Conservation (phyloP, 805 yeast genomes). For the Phaffomyces opuntiae region DNA sequence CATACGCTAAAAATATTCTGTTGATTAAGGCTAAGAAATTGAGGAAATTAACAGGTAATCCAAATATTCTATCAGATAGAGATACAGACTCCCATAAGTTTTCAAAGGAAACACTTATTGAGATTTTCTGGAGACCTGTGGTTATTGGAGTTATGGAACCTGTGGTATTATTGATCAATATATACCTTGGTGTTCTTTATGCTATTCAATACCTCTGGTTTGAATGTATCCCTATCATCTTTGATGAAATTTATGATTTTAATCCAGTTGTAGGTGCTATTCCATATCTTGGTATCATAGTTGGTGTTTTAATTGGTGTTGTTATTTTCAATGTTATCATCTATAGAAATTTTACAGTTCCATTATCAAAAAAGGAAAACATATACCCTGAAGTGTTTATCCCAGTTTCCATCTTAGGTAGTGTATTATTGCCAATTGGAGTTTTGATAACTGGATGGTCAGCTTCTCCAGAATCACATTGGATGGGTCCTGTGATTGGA, state of each 20-base stretch:
- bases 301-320: conserved; percentile 39
- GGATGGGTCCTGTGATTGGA: conserved; percentile 45
- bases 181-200: conserved; percentile 46
- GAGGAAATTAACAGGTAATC: conserved; percentile 42
- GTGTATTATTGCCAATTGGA: conserved; percentile 35
- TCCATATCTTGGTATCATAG: conserved; percentile 38
- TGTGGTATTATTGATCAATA: conserved; percentile 42
- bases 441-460: conserved; percentile 48
- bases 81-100: conserved; percentile 16
- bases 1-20: conserved; percentile 37
- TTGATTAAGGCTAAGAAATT: conserved; percentile 41
- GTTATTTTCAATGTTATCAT: conserved; percentile 22
- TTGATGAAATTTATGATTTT: conserved; percentile 37
- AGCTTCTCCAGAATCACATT: conserved; percentile 32
- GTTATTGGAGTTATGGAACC: conserved; percentile 48
- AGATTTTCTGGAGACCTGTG: conserved; percentile 41
- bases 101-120: conserved; percentile 18
- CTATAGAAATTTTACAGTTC: conserved; percentile 21
- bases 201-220: conserved; percentile 49
- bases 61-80: conserved; percentile 34
- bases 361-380: conserved; percentile 19
- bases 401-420: conserved; percentile 36
- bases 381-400: conserved; percentile 37
- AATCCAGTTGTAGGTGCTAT: conserved; percentile 40
- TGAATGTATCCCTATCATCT: conserved; percentile 57